phyloP scores from a whole-genome alignment of 805 yeast species.

The Blastobotrys robertii region DNA sequence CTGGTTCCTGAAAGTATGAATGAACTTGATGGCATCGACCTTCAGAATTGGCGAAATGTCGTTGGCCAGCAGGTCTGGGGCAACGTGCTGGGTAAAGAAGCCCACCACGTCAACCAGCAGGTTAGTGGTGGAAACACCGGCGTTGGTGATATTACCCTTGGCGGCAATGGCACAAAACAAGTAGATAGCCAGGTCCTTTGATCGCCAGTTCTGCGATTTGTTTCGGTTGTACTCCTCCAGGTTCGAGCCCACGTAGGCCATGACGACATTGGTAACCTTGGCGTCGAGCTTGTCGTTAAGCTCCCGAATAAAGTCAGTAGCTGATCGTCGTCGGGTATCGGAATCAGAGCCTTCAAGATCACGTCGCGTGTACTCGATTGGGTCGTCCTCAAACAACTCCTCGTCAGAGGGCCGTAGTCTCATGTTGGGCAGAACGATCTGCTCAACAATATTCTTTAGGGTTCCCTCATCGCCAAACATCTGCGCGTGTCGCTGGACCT shows the following conservation, averaged over 20 bases:
- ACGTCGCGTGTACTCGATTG: slow-evolving; percentile 82
- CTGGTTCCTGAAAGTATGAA: slow-evolving; percentile 86
- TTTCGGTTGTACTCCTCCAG: slow-evolving; percentile 41
- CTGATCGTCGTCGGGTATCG: slow-evolving; percentile 83
- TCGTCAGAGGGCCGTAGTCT: slow-evolving; percentile 79
- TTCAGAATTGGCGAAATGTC: slow-evolving; percentile 65
- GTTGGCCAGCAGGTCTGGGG: slow-evolving; percentile 60
- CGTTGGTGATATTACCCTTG: slow-evolving; percentile 75
- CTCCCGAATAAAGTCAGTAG: slow-evolving; percentile 87
- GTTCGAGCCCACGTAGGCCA: slow-evolving; percentile 61
- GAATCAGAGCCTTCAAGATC: slow-evolving; percentile 93
- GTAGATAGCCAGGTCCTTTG: slow-evolving; percentile 78
- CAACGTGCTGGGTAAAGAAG: slow-evolving; percentile 73
- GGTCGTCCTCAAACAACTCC: slow-evolving; percentile 94
- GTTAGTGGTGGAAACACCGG: slow-evolving; percentile 84
- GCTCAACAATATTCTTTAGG: slow-evolving; percentile 66
- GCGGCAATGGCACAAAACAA: slow-evolving; percentile 84
- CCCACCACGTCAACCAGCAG: slow-evolving; percentile 74
- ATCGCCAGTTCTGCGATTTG: slow-evolving; percentile 57
- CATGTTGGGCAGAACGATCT: slow-evolving; percentile 82
- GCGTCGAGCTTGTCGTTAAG: slow-evolving; percentile 70
- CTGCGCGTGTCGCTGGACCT: slow-evolving; percentile 52
- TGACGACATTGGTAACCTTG: slow-evolving; percentile 62
- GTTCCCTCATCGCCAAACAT: slow-evolving; percentile 54
- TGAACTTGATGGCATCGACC: slow-evolving; percentile 88